Evolutionary conservation across 148 eudicot species (phyloP), one percentile per base, ranked within the genome.

Genomic region (Rhododendron simsii): DNA sequence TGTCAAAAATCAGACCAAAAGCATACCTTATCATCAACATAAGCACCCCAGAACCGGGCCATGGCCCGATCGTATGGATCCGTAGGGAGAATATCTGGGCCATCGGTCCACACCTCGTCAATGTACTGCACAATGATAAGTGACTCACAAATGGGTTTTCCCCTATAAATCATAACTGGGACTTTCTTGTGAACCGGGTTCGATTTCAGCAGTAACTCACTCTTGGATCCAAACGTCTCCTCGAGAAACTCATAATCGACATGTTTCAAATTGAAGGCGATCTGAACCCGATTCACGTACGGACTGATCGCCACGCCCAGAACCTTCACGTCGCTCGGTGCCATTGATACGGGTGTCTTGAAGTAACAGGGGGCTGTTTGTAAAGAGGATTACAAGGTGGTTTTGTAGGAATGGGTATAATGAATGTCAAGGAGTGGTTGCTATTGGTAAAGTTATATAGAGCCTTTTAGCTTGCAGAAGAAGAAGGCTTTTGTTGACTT

Each of bases 171-270:
- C 12, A 95, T 87, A 55, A 95, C 95, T 5, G 98, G 98, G 80
- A 93, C 88, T 81, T 93, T 95, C 89, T 95, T 91, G 84, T 93
- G 55, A 89, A 95, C 87, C 50, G 96, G 98, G 87, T 95, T 93
- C 7, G 92, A 87, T 87, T 90, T 91, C 0, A 95, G 87, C 9
- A 95, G 89, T 8, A 95, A 90, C 71, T 92, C 92, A 45, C 95
- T 91, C 61, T 95, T 93, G 10, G 86, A 30, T 0, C 61, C 83
- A 61, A 85, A 73, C 1, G 86, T 86, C 86, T 91, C 91, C 50
- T 39, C 83, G 0, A 87, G n/a, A 48, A 89, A 91, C 83, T 94
- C 93, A 23, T 92, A 91, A 1, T 84, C 87, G 0, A 92, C 74
- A 0, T 86, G 83, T 47, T 94, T 94, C 2, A 92, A 8, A 77